A percentile compares a stretch with the other conserved stretches of the same genome.
Evolutionary conservation across 2,329 filamentous ascomycete species (phyloP).

Genomic region (Leptographium procerum): DNA sequence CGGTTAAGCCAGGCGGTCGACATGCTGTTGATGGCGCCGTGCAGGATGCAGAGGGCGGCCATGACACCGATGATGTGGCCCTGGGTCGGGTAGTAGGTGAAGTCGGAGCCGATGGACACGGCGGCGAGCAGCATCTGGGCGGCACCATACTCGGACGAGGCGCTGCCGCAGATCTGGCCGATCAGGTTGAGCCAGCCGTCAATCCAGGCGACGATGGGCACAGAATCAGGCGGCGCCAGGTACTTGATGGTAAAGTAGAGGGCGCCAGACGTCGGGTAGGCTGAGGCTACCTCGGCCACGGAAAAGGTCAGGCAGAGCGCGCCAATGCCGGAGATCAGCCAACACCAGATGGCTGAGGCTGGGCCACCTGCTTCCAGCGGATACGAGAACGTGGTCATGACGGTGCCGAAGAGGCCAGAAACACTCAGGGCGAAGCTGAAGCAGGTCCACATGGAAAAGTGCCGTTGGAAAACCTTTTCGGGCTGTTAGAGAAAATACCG

Average conservation of each 20-base stretch:
- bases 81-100: constrained; percentile 32
- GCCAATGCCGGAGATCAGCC: constrained; percentile 43
- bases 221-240: constrained; percentile 34
- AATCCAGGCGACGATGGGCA: constrained; percentile 38
- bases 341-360: constrained; percentile 45
- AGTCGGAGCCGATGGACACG: constrained; percentile 37
- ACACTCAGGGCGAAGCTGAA: constrained; percentile 51
- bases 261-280: constrained; percentile 40
- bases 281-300: constrained; percentile 44
- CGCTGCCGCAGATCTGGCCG: constrained; percentile 41
- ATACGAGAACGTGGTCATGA: constrained; percentile 43
- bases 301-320: constrained; percentile 44
- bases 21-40: constrained; percentile 41
- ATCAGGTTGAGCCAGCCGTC: constrained; percentile 37
- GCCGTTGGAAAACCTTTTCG: constrained; percentile 43
- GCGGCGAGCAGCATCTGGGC: constrained; percentile 45
- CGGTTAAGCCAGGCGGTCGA: constrained; percentile 47
- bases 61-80: constrained; percentile 41
- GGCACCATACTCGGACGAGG: constrained; percentile 45
- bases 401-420: constrained; percentile 42
- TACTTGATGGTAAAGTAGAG: constrained; percentile 45
- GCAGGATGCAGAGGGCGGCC: constrained; percentile 39
- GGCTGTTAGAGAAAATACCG: background rate
- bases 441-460: constrained; percentile 44
- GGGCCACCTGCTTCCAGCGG: constrained; percentile 41